Evolutionary conservation across 2,329 filamentous ascomycete species (phyloP).

Genomic region (Thelonectria blattea): DNA sequence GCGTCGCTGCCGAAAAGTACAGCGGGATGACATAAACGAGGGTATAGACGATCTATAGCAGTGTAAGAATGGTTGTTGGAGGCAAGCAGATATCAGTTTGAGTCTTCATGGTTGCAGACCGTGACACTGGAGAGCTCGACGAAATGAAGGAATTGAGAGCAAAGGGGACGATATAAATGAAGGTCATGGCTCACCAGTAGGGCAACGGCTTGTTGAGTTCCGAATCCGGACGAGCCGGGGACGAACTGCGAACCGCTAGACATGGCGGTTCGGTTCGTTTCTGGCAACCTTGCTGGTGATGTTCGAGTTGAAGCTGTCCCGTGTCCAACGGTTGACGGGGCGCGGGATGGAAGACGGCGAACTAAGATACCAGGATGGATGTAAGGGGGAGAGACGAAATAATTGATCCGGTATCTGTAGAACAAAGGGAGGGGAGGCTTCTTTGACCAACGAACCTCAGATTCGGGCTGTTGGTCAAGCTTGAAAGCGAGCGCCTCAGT

Average conservation of each 20-base stretch:
- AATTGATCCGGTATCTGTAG: background rate
- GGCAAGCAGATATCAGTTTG: constrained; percentile 11
- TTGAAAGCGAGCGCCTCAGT: background rate
- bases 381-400: background rate
- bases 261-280: constrained; percentile 1
- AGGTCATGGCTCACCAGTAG: constrained; percentile 32
- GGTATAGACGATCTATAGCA: constrained; percentile 74
- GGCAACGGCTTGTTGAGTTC: constrained; percentile 31
- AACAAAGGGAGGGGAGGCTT: background rate
- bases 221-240: constrained; percentile 25
- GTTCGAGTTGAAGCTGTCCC: background rate
- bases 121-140: background rate
- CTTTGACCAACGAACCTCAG: background rate
- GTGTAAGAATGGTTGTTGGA: background rate
- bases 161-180: background rate
- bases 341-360: background rate
- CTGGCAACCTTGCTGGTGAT: background rate
- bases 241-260: constrained; percentile 13
- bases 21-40: constrained; percentile 88
- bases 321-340: background rate
- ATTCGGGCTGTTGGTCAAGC: background rate
- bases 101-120: background rate
- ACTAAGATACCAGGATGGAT: background rate
- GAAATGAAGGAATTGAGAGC: background rate
- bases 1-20: constrained; percentile 80